Conservation (phyloP, 2,329 filamentous ascomycete genomes). For the Colletotrichum incanum region DNA sequence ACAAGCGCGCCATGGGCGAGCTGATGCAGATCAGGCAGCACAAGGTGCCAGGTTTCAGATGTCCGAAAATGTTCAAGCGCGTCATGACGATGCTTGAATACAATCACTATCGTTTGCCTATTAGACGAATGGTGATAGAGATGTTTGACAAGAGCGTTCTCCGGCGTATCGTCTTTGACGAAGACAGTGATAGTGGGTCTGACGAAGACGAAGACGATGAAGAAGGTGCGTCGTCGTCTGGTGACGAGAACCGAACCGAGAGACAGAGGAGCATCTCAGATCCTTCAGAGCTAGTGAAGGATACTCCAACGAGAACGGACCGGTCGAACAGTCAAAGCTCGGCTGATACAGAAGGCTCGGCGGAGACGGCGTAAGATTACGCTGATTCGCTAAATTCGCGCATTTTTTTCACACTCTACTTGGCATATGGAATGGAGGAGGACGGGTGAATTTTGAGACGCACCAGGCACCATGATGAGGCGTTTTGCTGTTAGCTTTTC, state of each 20-base stretch:
- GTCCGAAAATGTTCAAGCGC: constrained; percentile 85
- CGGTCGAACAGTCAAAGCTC: constrained; percentile 35
- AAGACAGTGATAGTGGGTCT: constrained; percentile 74
- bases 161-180: constrained; percentile 86
- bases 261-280: constrained; percentile 70
- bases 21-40: constrained; percentile 84
- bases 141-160: constrained; percentile 94
- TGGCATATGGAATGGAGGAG: constrained; percentile 21
- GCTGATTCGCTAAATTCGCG: constrained; percentile 10
- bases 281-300: constrained; percentile 38
- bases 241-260: constrained; percentile 69
- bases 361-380: constrained; percentile 21
- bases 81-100: constrained; percentile 88
- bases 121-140: constrained; percentile 92
- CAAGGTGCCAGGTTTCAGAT: constrained; percentile 82
- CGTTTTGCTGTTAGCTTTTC: constrained; percentile 39
- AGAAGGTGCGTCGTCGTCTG: constrained; percentile 52
- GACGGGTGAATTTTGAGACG: constrained; percentile 8
- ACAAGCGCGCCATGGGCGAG: constrained; percentile 88
- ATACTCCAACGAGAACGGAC: constrained; percentile 18
- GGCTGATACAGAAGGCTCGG: constrained; percentile 28
- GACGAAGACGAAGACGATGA: constrained; percentile 75
- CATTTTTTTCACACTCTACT: neutral
- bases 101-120: constrained; percentile 89
- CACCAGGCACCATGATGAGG: constrained; percentile 32